Evolutionary conservation across 164 flowering plant genomes (phyloP).

Genomic region (Brasenia schreberi): DNA sequence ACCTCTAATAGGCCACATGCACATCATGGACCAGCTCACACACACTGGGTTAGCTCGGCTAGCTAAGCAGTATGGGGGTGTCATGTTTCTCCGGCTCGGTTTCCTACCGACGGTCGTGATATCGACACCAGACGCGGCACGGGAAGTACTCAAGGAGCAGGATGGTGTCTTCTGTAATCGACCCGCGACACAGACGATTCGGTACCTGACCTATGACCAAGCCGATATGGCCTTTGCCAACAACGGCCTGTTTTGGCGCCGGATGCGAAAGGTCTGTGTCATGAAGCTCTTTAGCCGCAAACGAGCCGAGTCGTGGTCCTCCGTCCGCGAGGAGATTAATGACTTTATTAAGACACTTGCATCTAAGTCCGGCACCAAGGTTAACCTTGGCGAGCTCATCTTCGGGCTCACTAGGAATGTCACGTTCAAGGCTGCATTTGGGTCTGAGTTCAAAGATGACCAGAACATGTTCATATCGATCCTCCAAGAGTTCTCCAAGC

Average conservation of each 20-base stretch:
- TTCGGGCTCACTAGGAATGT: conserved; percentile 43
- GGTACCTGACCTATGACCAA: conserved; percentile 59
- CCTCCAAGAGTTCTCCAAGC: conserved; percentile 67
- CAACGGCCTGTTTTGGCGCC: conserved; percentile 93
- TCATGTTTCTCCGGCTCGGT: conserved; percentile 52
- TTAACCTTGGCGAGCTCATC: conserved; percentile 55
- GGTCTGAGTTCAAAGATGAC: conserved; percentile 35
- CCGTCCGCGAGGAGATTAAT: conserved; percentile 71
- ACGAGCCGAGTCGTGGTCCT: conserved; percentile 71
- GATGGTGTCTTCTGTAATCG: conserved; percentile 69
- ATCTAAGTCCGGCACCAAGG: conserved; percentile 1
- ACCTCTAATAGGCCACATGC: conserved; percentile 72
- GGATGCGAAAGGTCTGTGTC: conserved; percentile 82
- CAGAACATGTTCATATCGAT: conserved; percentile 54
- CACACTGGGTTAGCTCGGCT: conserved; percentile 75
- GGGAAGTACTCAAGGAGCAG: conserved; percentile 59
- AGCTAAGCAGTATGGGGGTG: conserved; percentile 51
- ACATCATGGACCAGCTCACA: conserved; percentile 63
- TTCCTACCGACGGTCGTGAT: conserved; percentile 43
- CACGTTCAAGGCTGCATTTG: conserved; percentile 63
- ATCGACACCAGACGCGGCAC: conserved; percentile 52
- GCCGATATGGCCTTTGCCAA: conserved; percentile 86
- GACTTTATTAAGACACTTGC: conserved; percentile 15
- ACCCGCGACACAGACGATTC: conserved; percentile 57
- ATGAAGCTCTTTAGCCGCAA: conserved; percentile 72